Conservation (phyloP, 257 asterid species). For the Mentha longifolia region DNA sequence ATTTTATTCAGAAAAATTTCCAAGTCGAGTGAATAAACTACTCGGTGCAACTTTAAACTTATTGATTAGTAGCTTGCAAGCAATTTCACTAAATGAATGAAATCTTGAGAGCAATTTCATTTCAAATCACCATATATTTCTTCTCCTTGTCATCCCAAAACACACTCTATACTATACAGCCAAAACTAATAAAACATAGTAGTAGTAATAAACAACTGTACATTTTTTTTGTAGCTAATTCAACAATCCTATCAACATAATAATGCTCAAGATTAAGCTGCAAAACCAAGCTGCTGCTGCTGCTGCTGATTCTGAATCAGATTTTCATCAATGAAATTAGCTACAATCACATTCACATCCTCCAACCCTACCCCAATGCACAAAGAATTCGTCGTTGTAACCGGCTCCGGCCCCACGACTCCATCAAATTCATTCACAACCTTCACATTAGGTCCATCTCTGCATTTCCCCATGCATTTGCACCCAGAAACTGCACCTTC, state of each 20-base stretch:
- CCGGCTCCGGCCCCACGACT: background rate
- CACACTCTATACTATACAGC: background rate
- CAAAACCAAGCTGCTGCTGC: slow-evolving; percentile 33
- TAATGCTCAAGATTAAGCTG: background rate
- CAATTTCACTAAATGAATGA: slow-evolving; percentile 1
- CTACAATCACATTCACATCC: slow-evolving; percentile 70
- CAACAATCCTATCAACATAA: background rate
- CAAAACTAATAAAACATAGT: background rate
- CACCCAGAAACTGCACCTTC: slow-evolving; percentile 76
- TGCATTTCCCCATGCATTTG: slow-evolving; percentile 94
- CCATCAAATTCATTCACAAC: slow-evolving; percentile 37
- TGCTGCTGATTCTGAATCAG: slow-evolving; percentile 1
- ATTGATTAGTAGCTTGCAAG: background rate
- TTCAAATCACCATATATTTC: background rate
- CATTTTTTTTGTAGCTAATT: background rate
- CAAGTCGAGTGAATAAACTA: background rate
- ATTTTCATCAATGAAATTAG: slow-evolving; percentile 47
- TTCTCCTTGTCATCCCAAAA: background rate
- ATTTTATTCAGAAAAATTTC: background rate
- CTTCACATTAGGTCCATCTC: slow-evolving; percentile 78
- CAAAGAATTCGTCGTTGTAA: slow-evolving; percentile 38
- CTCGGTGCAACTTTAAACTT: too few relatives aligned
- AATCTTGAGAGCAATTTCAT: background rate
- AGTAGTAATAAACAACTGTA: background rate
- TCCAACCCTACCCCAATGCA: slow-evolving; percentile 70